Base-by-base conservation (phyloP, 2,329 filamentous ascomycete species). In the Zasmidium angulare region DNA sequence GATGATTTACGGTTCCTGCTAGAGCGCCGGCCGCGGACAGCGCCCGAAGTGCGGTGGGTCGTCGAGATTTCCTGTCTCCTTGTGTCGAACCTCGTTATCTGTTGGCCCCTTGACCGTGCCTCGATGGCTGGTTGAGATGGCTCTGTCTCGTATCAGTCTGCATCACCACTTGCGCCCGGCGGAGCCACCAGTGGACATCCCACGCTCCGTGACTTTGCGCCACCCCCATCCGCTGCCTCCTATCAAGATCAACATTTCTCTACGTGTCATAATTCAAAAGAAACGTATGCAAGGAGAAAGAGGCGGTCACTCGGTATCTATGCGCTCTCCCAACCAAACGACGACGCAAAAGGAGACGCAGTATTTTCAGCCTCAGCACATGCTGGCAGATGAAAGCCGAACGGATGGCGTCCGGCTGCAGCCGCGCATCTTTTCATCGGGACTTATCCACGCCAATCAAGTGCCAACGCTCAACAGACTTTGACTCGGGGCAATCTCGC, bases 401-500 rank as follows among this genome's bases (percentile, higher is more conserved):
- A 46, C 50, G 50, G 43, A 26, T 49, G 29, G 55, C 49, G 46
- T 20, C 46, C 50, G 51, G 50, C 36, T 29, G 40, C 54, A 19
- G 54, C 46, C 29, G 49, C 26, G 53, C 53, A 53, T 43, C 26
- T 43, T 43, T 14, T 3, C 57, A 55, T 49, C 53, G 58, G 55
- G 56, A 46, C n/a, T 7, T 20, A 46, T 54, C 46, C 58, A 56
- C 50, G 48, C 61, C 58, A 50, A 53, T 63, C 54, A 53, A 29
- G 46, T 2, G 50, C 17, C 55, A 56, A 36, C 58, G 49, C 24
- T 12, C 31, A 23, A 46, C 55, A 50, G 52, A 59, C 22, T 43
- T 31, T 53, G 26, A 50, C 40, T 55, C 59, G 61, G 56, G 20
- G 19, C 50, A 57, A 59, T 60, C 59, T 63, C 59, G 59, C 56